Conservation (phyloP, 1,284 basidiomycete genomes). For the Lentinula novae-zelandiae region DNA sequence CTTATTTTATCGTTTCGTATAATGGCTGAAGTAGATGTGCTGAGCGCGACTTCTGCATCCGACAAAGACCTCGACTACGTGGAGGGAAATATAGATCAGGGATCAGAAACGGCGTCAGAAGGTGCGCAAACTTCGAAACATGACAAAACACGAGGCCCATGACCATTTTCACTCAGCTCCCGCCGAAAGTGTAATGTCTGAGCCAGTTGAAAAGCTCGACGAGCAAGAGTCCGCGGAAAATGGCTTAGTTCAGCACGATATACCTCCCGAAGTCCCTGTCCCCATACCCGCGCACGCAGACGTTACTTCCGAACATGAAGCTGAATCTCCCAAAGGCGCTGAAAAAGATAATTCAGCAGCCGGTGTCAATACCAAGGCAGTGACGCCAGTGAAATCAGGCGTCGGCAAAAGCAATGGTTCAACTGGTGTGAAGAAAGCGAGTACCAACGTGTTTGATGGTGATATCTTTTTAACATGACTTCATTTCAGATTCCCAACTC, state of each 20-base stretch:
- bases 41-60: constrained; percentile 24
- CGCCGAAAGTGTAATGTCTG: constrained; percentile 23
- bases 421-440: constrained; percentile 62
- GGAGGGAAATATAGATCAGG: constrained; percentile 20
- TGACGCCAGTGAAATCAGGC: constrained; percentile 32
- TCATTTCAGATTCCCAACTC: constrained; percentile 56
- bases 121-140: constrained; percentile 20
- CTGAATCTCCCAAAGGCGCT: constrained; percentile 5
- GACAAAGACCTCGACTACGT: constrained; percentile 20
- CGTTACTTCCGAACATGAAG: constrained; percentile 6
- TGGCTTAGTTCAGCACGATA: constrained; percentile 4
- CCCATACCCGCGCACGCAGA: constrained; percentile 12
- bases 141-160: constrained; percentile 49
- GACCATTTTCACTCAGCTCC: constrained; percentile 8
- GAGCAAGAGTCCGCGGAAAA: constrained; percentile 1
- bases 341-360: constrained; percentile 11
- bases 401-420: constrained; percentile 40
- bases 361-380: constrained; percentile 17
- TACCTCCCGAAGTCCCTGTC: constrained; percentile 13
- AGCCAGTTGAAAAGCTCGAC: constrained; percentile 15
- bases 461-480: constrained; percentile 24
- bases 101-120: constrained; percentile 5
- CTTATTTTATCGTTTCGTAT: constrained; percentile 19
- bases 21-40: constrained; percentile 45
- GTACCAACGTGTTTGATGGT: constrained; percentile 28